Conservation (phyloP, 257 asterid genomes). For the Cruciata laevipes region DNA sequence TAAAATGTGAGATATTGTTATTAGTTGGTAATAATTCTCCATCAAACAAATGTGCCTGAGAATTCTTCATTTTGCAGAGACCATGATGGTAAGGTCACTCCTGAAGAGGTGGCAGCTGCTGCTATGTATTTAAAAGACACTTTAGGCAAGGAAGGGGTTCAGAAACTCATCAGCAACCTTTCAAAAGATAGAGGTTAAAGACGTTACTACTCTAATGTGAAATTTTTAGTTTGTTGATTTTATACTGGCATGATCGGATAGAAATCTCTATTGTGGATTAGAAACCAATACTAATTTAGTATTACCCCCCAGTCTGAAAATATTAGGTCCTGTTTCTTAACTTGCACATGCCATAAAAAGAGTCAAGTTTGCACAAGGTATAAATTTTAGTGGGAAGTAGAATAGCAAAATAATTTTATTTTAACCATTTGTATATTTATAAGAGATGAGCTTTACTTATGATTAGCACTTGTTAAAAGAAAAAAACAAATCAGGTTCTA, state of each 20-base stretch:
- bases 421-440: too few species aligned
- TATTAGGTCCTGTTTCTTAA: too few species aligned
- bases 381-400: too few species aligned
- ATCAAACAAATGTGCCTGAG: background rate
- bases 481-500: too few species aligned
- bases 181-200: constrained; percentile 67
- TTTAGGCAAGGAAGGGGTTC: constrained; percentile 74
- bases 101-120: constrained; percentile 87
- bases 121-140: constrained; percentile 74
- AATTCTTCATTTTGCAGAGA: constrained; percentile 43
- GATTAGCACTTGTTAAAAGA: too few species aligned
- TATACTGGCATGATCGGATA: background rate
- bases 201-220: background rate
- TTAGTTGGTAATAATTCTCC: background rate
- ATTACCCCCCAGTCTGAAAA: background rate
- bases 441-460: too few species aligned
- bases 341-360: too few species aligned
- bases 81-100: constrained; percentile 78
- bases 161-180: constrained; percentile 72
- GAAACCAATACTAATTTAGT: background rate
- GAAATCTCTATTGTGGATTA: background rate
- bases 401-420: too few species aligned
- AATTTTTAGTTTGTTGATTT: background rate
- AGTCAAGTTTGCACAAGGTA: too few species aligned
- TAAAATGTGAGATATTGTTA: background rate